These are phyloP conservation scores for sunflower (Helianthus annuus) DNA, from an alignment of 129 eudicot genomes.

Conservation along the genomic window DNA sequence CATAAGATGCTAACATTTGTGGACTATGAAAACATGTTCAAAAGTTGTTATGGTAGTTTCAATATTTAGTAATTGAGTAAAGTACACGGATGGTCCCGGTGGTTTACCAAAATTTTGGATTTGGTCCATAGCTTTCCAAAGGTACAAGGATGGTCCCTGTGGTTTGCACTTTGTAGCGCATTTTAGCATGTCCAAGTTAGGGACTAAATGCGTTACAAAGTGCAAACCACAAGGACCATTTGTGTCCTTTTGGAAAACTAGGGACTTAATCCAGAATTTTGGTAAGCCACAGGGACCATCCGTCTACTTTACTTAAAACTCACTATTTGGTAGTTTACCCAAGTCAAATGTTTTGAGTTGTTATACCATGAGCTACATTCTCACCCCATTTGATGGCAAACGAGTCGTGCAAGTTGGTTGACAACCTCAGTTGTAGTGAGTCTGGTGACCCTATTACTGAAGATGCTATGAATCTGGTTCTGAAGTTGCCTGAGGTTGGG, in stretches of 20 bases:
- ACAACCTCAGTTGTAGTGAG: slow-evolving; percentile 69
- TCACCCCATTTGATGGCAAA: slow-evolving; percentile 83
- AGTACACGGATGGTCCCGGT: too few species aligned
- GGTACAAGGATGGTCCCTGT: too few species aligned
- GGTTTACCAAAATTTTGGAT: too few species aligned
- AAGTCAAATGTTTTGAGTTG: not conserved
- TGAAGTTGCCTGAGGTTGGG: slow-evolving; percentile 70
- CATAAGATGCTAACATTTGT: slow-evolving; percentile 5
- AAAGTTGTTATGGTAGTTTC: not conserved
- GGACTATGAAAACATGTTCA: slow-evolving; percentile 2
- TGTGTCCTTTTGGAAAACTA: too few species aligned
- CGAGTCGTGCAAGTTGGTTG: slow-evolving; percentile 83
- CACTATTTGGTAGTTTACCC: not conserved
- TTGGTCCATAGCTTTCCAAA: too few species aligned
- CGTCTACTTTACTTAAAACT: slow-evolving; percentile 1
- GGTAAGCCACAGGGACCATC: not conserved
- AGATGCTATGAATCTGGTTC: slow-evolving; percentile 52
- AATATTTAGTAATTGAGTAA: not conserved
- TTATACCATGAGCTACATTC: slow-evolving; percentile 25
- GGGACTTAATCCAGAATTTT: too few species aligned
- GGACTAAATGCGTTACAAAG: too few species aligned
- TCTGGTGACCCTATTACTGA: slow-evolving; percentile 54
- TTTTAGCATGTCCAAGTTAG: too few species aligned
- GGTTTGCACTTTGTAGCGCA: too few species aligned
- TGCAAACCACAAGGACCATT: too few species aligned